Percentiles rank a stretch among this genome's conserved stretches.
Evolutionary conservation across 129 eudicot genomes (phyloP).

Genomic region (Flaveria sonorensis): DNA sequence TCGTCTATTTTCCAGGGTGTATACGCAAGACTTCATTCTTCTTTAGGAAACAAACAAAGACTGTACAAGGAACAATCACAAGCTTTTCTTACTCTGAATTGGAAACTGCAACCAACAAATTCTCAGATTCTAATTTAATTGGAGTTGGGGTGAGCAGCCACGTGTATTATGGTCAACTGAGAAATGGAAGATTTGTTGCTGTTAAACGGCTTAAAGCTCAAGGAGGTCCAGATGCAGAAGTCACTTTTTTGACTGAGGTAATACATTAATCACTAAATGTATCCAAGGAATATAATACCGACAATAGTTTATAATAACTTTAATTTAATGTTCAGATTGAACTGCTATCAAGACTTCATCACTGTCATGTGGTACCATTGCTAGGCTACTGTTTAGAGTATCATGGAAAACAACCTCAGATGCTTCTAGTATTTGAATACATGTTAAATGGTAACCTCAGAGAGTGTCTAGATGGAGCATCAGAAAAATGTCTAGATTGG

Average conservation of each 20-base stretch:
- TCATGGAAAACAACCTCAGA: constrained; percentile 66
- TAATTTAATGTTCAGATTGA: constrained; percentile 58
- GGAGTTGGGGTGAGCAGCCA: constrained; percentile 94
- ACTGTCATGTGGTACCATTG: constrained; percentile 89
- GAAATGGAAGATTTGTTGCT: constrained; percentile 81
- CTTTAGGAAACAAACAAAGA: constrained; percentile 50
- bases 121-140: constrained; percentile 68
- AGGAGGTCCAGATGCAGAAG: constrained; percentile 64
- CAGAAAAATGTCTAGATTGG: constrained; percentile 75
- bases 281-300: background rate
- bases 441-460: constrained; percentile 79
- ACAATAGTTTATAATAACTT: background rate
- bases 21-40: constrained; percentile 46
- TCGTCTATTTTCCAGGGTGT: constrained; percentile 58
- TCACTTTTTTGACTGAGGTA: constrained; percentile 78
- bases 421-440: constrained; percentile 79
- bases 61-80: constrained; percentile 60
- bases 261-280: background rate
- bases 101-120: constrained; percentile 79
- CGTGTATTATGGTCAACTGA: constrained; percentile 75
- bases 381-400: constrained; percentile 79
- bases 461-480: constrained; percentile 69
- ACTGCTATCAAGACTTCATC: constrained; percentile 84
- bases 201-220: constrained; percentile 73
- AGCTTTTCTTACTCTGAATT: constrained; percentile 67